These are phyloP conservation scores for Nitzschia putrida DNA, from an alignment of 108 stramenopile genomes.

Conservation along the genomic window DNA sequence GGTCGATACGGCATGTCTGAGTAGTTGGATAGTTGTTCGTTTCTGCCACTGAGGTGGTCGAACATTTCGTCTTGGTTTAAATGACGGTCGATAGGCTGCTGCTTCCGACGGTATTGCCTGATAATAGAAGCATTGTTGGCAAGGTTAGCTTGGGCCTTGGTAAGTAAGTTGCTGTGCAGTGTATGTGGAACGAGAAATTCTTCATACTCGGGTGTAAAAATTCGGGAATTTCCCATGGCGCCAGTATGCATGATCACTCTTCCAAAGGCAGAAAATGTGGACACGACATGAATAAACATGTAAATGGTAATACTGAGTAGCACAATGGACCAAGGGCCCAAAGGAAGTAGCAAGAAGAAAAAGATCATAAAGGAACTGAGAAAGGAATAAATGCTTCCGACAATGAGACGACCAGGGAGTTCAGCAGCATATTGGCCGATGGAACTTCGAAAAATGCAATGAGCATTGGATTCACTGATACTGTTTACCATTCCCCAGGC, in stretches of 20 bases:
- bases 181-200: constrained; percentile 38
- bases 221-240: constrained; percentile 53
- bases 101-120: constrained; percentile 42
- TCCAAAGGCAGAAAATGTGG: constrained; percentile 56
- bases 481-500: constrained; percentile 52
- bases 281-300: constrained; percentile 54
- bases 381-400: constrained; percentile 61
- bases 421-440: constrained; percentile 66
- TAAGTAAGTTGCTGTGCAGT: constrained; percentile 41
- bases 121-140: constrained; percentile 43
- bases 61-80: constrained; percentile 18
- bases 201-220: constrained; percentile 54
- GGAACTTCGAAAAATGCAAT: constrained; percentile 55
- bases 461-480: constrained; percentile 54
- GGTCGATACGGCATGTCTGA: constrained; percentile 13
- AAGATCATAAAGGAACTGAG: constrained; percentile 55
- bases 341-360: constrained; percentile 49
- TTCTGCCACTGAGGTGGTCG: constrained; percentile 30
- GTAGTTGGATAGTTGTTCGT: neutral
- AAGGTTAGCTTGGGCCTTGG: constrained; percentile 44
- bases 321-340: constrained; percentile 30
- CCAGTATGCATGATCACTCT: constrained; percentile 67
- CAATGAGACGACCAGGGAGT: constrained; percentile 61
- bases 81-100: constrained; percentile 29
- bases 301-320: constrained; percentile 24